phyloP scores from a whole-genome alignment of 371 early-diverging fungal species.

The Dipsacomyces acuminosporus region DNA sequence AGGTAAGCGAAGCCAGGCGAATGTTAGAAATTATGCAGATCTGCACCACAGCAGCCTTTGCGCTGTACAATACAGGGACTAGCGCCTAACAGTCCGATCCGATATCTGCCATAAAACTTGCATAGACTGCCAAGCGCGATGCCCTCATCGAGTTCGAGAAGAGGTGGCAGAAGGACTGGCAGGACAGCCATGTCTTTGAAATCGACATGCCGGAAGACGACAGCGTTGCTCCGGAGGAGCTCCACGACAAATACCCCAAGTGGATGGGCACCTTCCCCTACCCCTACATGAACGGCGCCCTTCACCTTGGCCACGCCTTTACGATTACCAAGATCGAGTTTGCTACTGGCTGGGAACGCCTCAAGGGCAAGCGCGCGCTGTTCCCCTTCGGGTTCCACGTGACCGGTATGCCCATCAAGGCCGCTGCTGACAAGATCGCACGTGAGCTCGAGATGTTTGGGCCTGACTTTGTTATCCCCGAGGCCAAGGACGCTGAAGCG shows the following conservation, averaged over 20 bases:
- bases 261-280: constrained; percentile 98
- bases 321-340: constrained; percentile 98
- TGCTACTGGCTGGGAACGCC: constrained; percentile 86
- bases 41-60: neutral
- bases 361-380: constrained; percentile 93
- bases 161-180: constrained; percentile 78
- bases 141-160: constrained; percentile 72
- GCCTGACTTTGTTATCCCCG: constrained; percentile 65
- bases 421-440: constrained; percentile 96
- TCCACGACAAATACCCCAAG: constrained; percentile 75
- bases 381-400: constrained; percentile 99
- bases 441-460: constrained; percentile 96
- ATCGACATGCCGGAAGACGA: constrained; percentile 76
- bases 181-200: constrained; percentile 72
- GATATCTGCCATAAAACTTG: no score
- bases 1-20: neutral
- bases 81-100: no score
- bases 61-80: no score
- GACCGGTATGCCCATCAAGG: constrained; percentile 99
- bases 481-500: constrained; percentile 45
- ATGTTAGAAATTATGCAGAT: no score
- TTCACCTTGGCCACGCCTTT: constrained; percentile 99
- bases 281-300: constrained; percentile 99
- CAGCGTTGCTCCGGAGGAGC: constrained; percentile 53
- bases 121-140: constrained; percentile 75